A percentile compares a stretch with the other conserved stretches of the same genome.
phyloP scores from a whole-genome alignment of 208 protist genomes.

The Angomonas desouzai region DNA sequence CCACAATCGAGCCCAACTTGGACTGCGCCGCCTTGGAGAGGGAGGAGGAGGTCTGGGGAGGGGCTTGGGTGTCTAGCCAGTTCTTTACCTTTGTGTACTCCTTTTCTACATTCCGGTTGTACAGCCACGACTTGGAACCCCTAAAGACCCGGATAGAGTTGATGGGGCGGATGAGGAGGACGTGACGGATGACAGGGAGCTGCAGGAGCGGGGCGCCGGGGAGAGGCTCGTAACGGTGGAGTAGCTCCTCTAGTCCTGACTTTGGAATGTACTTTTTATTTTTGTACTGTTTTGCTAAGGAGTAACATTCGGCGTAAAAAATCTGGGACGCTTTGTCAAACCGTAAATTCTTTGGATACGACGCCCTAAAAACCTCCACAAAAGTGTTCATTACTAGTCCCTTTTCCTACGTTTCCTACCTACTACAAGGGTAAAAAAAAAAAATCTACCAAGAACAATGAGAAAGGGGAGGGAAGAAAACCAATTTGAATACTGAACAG shows the following conservation, averaged over 20 bases:
- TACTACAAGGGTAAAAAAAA: background rate
- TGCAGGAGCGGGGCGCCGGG: conserved; percentile 65
- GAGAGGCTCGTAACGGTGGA: conserved; percentile 50
- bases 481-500: background rate
- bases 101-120: conserved; percentile 62
- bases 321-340: conserved; percentile 79
- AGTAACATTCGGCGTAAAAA: conserved; percentile 72
- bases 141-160: conserved; percentile 46
- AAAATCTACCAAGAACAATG: background rate
- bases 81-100: conserved; percentile 50
- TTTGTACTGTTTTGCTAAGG: conserved; percentile 51
- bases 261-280: conserved; percentile 79
- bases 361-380: conserved; percentile 56
- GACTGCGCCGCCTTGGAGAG: conserved; percentile 7
- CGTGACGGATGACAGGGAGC: conserved; percentile 74
- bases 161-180: conserved; percentile 63
- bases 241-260: conserved; percentile 45
- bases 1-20: conserved; percentile 37
- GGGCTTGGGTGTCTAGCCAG: conserved; percentile 52
- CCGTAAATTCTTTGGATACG: conserved; percentile 75
- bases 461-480: background rate
- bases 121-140: conserved; percentile 67
- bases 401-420: background rate
- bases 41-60: background rate
- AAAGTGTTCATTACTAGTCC: conserved; percentile 72